Evolutionary conservation across 352 stramenopile species (phyloP).

Genomic region (Pythium dissotocum): DNA sequence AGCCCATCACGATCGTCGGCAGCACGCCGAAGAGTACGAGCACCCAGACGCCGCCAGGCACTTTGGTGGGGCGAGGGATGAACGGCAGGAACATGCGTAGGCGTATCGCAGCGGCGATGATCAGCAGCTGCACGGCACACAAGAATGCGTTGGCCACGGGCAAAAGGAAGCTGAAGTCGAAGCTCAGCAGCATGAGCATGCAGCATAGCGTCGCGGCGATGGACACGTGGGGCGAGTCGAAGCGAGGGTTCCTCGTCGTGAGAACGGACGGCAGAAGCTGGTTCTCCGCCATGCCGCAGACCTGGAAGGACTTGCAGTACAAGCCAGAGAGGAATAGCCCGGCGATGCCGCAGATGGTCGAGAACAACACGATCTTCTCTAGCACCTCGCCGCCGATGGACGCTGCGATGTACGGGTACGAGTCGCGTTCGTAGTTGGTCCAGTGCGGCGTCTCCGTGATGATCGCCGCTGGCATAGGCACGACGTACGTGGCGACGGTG

Average conservation of each 20-base stretch:
- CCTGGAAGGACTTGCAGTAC: constrained; percentile 83
- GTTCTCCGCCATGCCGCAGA: constrained; percentile 78
- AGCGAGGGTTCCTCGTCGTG: constrained; percentile 41
- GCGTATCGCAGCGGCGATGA: constrained; percentile 90
- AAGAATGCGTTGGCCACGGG: constrained; percentile 92
- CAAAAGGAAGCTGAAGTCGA: constrained; percentile 76
- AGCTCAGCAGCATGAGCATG: constrained; percentile 42
- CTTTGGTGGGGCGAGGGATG: constrained; percentile 63
- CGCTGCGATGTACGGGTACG: constrained; percentile 82
- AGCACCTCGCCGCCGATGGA: constrained; percentile 79
- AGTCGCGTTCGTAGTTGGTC: constrained; percentile 77
- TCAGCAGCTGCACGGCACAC: constrained; percentile 78
- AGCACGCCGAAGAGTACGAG: constrained; percentile 36
- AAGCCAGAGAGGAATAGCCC: constrained; percentile 91
- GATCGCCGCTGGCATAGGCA: constrained; percentile 87
- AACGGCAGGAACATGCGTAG: constrained; percentile 74
- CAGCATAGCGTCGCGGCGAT: constrained; percentile 37
- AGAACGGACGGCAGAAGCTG: constrained; percentile 82
- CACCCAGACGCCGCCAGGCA: constrained; percentile 41
- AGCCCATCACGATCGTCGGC: constrained; percentile 45
- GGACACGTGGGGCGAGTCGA: constrained; percentile 40
- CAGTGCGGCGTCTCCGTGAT: constrained; percentile 52
- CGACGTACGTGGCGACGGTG: constrained; percentile 79
- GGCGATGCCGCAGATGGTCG: constrained; percentile 69
- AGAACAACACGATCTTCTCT: constrained; percentile 75